Conservation (phyloP, 306 rosid species). For the Inga laurina region DNA sequence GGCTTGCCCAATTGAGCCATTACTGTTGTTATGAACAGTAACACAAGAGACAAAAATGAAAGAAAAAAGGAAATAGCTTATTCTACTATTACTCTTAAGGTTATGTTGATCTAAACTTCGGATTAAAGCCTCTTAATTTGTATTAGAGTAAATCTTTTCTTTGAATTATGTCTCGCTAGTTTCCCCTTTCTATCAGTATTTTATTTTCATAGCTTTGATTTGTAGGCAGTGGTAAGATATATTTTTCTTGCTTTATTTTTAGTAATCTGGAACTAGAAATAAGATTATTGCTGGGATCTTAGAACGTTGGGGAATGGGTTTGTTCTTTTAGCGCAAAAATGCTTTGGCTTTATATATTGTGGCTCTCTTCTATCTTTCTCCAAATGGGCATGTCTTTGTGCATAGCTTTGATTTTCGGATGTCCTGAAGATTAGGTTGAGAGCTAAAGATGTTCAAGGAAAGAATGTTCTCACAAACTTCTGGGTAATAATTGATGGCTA, state of each 20-base stretch:
- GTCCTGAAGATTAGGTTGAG: slow-evolving; percentile 80
- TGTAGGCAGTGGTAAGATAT: background rate
- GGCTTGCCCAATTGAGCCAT: too few species aligned
- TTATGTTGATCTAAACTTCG: too few species aligned
- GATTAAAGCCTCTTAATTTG: background rate
- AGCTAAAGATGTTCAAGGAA: slow-evolving; percentile 94
- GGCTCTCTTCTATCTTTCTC: too few species aligned
- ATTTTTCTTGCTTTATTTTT: background rate
- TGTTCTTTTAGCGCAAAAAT: background rate
- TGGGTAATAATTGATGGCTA: slow-evolving; percentile 54
- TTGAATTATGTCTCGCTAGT: background rate
- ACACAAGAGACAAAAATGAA: too few species aligned
- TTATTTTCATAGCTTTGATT: background rate
- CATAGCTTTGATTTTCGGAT: too few species aligned
- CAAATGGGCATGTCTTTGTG: too few species aligned
- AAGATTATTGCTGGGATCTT: background rate
- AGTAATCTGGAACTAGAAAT: background rate
- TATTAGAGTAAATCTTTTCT: background rate
- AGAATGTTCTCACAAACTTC: slow-evolving; percentile 83
- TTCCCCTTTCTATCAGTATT: background rate
- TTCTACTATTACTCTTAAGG: too few species aligned
- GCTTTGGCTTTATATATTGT: background rate
- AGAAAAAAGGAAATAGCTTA: too few species aligned
- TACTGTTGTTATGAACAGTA: too few species aligned
- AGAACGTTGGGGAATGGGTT: background rate